Conservation (phyloP, 2,329 filamentous ascomycete species). For the Calonectria crousiana region DNA sequence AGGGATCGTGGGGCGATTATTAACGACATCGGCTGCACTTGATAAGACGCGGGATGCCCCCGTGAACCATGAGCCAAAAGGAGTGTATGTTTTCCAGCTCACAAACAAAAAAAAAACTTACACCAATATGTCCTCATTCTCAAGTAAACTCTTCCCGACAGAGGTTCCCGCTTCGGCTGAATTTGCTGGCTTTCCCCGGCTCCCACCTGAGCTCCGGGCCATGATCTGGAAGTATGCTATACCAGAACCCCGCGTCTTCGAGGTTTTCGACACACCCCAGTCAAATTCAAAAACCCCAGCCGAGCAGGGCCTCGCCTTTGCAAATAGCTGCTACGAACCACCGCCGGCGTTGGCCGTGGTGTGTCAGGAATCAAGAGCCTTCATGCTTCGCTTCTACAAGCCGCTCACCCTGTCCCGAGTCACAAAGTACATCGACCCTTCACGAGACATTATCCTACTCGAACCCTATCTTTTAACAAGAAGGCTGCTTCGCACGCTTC, state of each 20-base stretch:
- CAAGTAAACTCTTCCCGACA: background rate
- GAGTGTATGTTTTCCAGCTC: slow-evolving; percentile 5
- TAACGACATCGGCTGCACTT: slow-evolving; percentile 17
- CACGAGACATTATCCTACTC: slow-evolving; percentile 33
- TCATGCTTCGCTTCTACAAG: slow-evolving; percentile 30
- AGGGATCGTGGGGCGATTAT: slow-evolving; percentile 37
- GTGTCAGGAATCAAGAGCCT: slow-evolving; percentile 28
- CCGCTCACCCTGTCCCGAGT: slow-evolving; percentile 29
- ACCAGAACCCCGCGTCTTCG: slow-evolving; percentile 35
- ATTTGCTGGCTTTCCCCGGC: slow-evolving; percentile 30
- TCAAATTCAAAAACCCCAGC: slow-evolving; percentile 34
- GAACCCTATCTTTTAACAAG: slow-evolving; percentile 35
- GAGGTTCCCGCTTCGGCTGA: slow-evolving; percentile 15
- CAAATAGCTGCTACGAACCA: slow-evolving; percentile 31
- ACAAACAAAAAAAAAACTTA: background rate
- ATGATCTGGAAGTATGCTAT: slow-evolving; percentile 36
- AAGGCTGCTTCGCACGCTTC: slow-evolving; percentile 30
- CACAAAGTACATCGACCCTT: slow-evolving; percentile 33
- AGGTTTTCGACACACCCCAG: slow-evolving; percentile 35
- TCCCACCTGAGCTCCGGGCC: slow-evolving; percentile 35
- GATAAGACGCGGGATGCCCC: slow-evolving; percentile 19
- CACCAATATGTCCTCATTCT: background rate
- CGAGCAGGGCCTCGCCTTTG: slow-evolving; percentile 34
- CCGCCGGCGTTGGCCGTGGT: slow-evolving; percentile 29
- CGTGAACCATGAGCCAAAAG: slow-evolving; percentile 3